Percentiles rank a stretch among this genome's conserved stretches.
Conservation (phyloP, 2,329 filamentous ascomycete genomes). For the Curvularia lunata region DNA sequence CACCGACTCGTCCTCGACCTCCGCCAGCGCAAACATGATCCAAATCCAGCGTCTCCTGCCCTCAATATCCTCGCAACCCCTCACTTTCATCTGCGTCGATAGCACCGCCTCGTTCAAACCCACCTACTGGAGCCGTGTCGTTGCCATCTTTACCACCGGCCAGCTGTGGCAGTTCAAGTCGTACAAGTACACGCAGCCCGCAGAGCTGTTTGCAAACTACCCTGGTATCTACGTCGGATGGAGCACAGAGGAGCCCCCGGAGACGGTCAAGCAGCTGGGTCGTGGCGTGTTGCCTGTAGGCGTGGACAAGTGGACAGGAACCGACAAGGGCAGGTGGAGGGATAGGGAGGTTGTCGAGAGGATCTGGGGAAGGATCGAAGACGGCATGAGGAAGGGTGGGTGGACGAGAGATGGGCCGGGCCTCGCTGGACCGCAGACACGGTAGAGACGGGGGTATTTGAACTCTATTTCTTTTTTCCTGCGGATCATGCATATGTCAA, state of each 20-base stretch:
- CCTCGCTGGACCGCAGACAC: constrained; percentile 31
- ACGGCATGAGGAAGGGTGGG: constrained; percentile 82
- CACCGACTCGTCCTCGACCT: constrained; percentile 64
- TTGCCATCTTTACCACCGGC: constrained; percentile 95
- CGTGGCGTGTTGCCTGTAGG: constrained; percentile 78
- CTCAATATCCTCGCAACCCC: constrained; percentile 69
- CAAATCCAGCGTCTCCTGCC: constrained; percentile 82
- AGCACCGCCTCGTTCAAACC: constrained; percentile 94
- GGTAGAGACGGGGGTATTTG: constrained; percentile 9
- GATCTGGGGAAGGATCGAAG: constrained; percentile 90
- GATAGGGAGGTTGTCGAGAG: constrained; percentile 92
- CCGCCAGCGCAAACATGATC: constrained; percentile 69
- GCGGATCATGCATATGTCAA: not conserved
- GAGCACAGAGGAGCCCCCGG: constrained; percentile 80
- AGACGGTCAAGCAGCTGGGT: constrained; percentile 82
- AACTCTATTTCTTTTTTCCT: not conserved
- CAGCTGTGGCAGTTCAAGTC: constrained; percentile 99
- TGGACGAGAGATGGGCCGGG: constrained; percentile 77
- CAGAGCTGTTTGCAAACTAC: constrained; percentile 87
- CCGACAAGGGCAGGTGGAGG: constrained; percentile 68
- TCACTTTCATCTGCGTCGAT: constrained; percentile 96
- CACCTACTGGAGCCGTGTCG: constrained; percentile 94
- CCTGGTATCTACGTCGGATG: constrained; percentile 90
- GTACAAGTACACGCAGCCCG: constrained; percentile 92
- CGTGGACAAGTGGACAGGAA: constrained; percentile 80